Evolutionary conservation across 805 yeast species (phyloP), one percentile per base, ranked within the genome.

Genomic region (Candida manassasensis): DNA sequence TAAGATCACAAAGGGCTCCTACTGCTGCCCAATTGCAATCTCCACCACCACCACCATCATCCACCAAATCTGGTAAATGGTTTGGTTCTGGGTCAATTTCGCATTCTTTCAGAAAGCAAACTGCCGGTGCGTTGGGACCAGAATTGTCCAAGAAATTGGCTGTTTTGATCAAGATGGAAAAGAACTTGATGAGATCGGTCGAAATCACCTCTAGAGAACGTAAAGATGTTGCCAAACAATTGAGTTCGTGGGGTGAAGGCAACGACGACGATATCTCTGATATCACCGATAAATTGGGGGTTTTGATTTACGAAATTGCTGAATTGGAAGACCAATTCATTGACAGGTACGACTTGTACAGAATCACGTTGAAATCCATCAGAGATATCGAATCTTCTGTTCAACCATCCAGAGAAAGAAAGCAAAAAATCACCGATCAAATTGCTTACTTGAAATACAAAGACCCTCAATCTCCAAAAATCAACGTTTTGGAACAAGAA

Each of bases 241-340:
- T 90, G 61, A 88, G 97, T 22, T 63, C 82, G 49, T 90, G 98
- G 98, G 98, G 98, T 70, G 96, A 85, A 63, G 94, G 84, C 59
- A 88, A 89, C 59, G 97, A 90, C 61, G 97, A 90, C 55, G 98
- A 90, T 55, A 95, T 90, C 38, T 80, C 93, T 43, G 97, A 90
- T 64, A 88, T 90, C 46, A 90, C 97, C 49, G 98, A 90, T 69
- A 89, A 93, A 69, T 77, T 90, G 61, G 97, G 97, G 60, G 97
- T 90, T 37, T 74, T 90, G 48, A 79, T 93, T 56, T 90, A 81
- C 70, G 97, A 90, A 74, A 77, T 93, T 59, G 97, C 96, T 67
- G 97, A 90, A 75, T 79, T 93, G 57, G 97, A 90, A 73, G 97
- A 93, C 69, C 95, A 87, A 65, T 89, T 86, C 76, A 87, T 90